phyloP scores from a whole-genome alignment of 2,329 filamentous ascomycete genomes.

The Dactylellina haptotyla region DNA sequence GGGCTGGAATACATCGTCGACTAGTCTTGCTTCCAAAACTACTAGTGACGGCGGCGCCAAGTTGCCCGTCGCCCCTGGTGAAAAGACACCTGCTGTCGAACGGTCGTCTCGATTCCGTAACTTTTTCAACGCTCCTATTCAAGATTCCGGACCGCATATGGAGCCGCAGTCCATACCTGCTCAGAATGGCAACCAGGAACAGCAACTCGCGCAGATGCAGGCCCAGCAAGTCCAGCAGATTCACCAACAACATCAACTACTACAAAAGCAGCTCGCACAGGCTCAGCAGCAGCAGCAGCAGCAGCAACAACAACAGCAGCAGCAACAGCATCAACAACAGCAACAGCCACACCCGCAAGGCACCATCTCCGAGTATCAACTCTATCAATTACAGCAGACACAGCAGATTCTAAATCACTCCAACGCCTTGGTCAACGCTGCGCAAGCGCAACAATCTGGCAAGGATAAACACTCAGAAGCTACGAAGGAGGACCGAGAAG shows the following conservation, averaged over 20 bases:
- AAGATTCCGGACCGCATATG: conserved; percentile 16
- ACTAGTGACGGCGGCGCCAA: conserved; percentile 58
- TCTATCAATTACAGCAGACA: conserved; percentile 40
- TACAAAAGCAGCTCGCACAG: conserved; percentile 51
- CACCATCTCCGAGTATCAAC: conserved; percentile 33
- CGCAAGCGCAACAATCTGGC: conserved; percentile 29
- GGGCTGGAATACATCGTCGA: conserved; percentile 62
- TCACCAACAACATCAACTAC: conserved; percentile 46
- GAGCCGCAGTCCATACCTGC: conserved; percentile 14
- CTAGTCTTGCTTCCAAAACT: conserved; percentile 54
- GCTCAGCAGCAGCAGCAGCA: conserved; percentile 11
- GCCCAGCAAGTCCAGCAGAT: conserved; percentile 40
- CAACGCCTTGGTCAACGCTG: not conserved
- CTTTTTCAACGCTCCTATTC: conserved; percentile 60
- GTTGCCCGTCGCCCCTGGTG: conserved; percentile 57
- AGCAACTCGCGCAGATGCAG: conserved; percentile 29
- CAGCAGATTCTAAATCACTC: conserved; percentile 8
- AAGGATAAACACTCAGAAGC: conserved; percentile 57
- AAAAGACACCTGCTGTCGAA: conserved; percentile 59
- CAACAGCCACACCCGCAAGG: too few relatives aligned
- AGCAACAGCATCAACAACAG: conserved; percentile 4
- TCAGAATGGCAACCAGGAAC: conserved; percentile 26
- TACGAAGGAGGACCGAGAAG: conserved; percentile 65
- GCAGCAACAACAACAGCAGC: conserved; percentile 29
- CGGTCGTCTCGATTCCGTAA: conserved; percentile 66